Evolutionary conservation across 2,329 filamentous ascomycete species (phyloP).

Genomic region (Fusarium palustre): DNA sequence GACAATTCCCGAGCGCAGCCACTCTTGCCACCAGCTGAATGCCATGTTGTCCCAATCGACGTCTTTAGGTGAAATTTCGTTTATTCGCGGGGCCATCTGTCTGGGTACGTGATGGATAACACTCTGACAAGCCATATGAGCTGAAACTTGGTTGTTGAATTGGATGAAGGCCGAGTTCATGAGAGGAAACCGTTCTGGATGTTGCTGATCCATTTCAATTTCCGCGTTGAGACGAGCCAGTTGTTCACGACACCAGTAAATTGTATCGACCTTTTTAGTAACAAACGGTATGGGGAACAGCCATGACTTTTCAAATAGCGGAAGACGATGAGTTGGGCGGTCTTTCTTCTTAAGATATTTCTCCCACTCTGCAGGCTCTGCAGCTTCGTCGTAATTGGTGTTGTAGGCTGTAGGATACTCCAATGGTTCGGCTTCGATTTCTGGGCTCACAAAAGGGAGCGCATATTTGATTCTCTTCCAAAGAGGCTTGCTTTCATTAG

Average conservation of each 20-base stretch:
- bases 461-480: conserved; percentile 63
- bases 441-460: conserved; percentile 62
- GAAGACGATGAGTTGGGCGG: conserved; percentile 84
- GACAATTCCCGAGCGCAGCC: conserved; percentile 76
- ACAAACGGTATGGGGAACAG: conserved; percentile 82
- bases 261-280: conserved; percentile 93
- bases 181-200: conserved; percentile 85
- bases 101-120: conserved; percentile 91
- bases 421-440: conserved; percentile 55
- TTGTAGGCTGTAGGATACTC: conserved; percentile 75
- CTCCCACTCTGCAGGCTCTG: conserved; percentile 79
- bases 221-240: conserved; percentile 89
- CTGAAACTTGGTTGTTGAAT: conserved; percentile 97
- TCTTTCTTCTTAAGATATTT: conserved; percentile 85
- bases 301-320: conserved; percentile 72
- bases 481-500: conserved; percentile 59
- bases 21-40: conserved; percentile 92
- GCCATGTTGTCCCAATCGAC: conserved; percentile 99
- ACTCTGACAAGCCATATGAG: conserved; percentile 97
- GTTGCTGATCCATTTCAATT: conserved; percentile 88
- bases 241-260: conserved; percentile 89
- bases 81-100: conserved; percentile 90
- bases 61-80: conserved; percentile 94
- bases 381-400: conserved; percentile 66
- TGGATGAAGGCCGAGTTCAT: conserved; percentile 99